Evolutionary conservation across 73 alveolate genomes (phyloP).

Genomic region (Paramecium biaurelia): DNA sequence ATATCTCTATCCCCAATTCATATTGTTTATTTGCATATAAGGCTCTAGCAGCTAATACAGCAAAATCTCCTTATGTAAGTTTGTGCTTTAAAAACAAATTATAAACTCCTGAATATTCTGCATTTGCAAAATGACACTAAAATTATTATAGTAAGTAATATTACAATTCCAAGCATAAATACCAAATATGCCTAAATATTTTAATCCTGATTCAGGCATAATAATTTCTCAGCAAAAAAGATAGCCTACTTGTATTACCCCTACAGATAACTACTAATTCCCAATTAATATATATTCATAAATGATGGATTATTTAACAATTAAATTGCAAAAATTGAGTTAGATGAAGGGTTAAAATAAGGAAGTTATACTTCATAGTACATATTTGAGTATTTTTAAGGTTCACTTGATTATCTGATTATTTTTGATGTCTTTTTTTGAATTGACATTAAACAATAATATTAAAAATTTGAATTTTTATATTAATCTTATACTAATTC

Average conservation of each 20-base stretch:
- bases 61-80: not conserved
- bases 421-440: conserved; percentile 22
- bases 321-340: not conserved
- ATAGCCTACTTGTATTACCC: conserved; percentile 21
- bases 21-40: not conserved
- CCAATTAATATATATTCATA: conserved; percentile 2
- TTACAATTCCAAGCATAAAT: conserved; percentile 13
- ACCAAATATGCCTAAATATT: not conserved
- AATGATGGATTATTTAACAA: conserved; percentile 28
- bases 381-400: not conserved
- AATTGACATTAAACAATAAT: conserved; percentile 9
- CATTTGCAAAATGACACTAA: conserved; percentile 16
- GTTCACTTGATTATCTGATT: not conserved
- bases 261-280: not conserved
- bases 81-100: not conserved
- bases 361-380: conserved; percentile 1
- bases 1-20: conserved; percentile 23
- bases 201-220: not conserved
- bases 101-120: conserved; percentile 29
- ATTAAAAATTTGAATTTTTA: not conserved
- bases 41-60: conserved; percentile 44
- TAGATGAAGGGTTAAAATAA: not conserved
- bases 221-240: conserved; percentile 50
- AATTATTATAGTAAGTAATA: not conserved
- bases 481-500: not conserved